These are phyloP conservation scores for Colletotrichum sp. DNA, from an alignment of 2,329 filamentous ascomycete genomes.

Conservation along the genomic window DNA sequence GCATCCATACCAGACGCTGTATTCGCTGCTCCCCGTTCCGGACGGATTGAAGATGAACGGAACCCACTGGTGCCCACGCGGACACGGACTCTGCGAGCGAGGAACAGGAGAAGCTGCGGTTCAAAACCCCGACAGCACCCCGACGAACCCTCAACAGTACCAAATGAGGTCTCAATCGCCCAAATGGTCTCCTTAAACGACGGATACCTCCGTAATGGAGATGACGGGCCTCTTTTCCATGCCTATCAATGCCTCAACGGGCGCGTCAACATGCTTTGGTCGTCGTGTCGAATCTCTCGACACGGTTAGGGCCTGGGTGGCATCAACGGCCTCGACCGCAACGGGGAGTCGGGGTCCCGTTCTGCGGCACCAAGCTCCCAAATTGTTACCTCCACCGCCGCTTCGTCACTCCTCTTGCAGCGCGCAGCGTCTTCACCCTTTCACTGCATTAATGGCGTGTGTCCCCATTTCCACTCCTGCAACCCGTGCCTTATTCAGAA, in stretches of 20 bases:
- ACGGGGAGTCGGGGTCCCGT: background rate
- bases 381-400: background rate
- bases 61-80: background rate
- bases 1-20: background rate
- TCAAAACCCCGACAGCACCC: background rate
- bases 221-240: background rate
- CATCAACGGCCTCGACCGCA: background rate
- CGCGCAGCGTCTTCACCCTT: background rate
- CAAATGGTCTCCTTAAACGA: background rate
- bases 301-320: background rate
- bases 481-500: background rate
- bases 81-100: background rate
- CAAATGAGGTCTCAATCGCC: background rate
- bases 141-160: background rate
- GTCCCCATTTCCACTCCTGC: background rate
- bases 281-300: background rate
- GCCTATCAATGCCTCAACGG: background rate
- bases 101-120: background rate
- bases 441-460: constrained; percentile 14
- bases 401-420: background rate
- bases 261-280: background rate
- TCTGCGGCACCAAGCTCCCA: background rate
- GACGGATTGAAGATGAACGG: background rate
- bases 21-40: background rate
- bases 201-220: background rate